Evolutionary conservation across 495 filamentous ascomycete genomes (phyloP).

Genomic region (Penicillium riverlandense): DNA sequence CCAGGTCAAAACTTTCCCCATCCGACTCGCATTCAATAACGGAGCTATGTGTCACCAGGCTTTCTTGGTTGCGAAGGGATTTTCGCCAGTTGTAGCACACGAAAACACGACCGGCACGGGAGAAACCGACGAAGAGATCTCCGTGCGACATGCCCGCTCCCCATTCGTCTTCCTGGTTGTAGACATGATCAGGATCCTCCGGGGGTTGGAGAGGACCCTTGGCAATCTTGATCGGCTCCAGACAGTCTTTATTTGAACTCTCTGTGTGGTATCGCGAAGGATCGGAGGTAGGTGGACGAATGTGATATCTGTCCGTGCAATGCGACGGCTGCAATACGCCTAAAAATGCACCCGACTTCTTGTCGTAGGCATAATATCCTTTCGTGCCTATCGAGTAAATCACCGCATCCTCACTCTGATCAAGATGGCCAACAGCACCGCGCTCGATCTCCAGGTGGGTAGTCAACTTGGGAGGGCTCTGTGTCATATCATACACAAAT

Average conservation of each 20-base stretch:
- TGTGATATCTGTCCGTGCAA: constrained; percentile 24
- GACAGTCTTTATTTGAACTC: constrained; percentile 11
- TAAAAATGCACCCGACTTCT: constrained; percentile 19
- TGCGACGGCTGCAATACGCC: constrained; percentile 23
- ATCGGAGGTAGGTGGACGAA: constrained; percentile 13
- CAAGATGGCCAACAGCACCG: constrained; percentile 29
- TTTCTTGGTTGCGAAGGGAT: constrained; percentile 15
- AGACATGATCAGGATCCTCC: constrained; percentile 18
- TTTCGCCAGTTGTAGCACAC: constrained; percentile 34
- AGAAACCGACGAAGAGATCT: constrained; percentile 31
- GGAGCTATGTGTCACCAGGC: constrained; percentile 15
- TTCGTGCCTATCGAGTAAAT: constrained; percentile 32
- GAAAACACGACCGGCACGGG: constrained; percentile 30
- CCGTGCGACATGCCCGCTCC: constrained; percentile 31
- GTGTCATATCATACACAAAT: constrained; percentile 35
- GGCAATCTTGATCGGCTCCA: constrained; percentile 18
- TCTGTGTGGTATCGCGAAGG: constrained; percentile 7
- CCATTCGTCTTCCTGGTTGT: constrained; percentile 29
- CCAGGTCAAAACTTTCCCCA: constrained; percentile 27
- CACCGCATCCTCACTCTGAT: constrained; percentile 28
- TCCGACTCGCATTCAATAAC: constrained; percentile 32
- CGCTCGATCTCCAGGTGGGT: constrained; percentile 24
- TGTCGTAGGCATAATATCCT: constrained; percentile 29
- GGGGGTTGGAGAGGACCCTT: constrained; percentile 22
- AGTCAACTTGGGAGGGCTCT: constrained; percentile 23